These are phyloP conservation scores for Umbelopsis sp. DNA, from an alignment of 192 early-diverging fungal species.

Conservation along the genomic window DNA sequence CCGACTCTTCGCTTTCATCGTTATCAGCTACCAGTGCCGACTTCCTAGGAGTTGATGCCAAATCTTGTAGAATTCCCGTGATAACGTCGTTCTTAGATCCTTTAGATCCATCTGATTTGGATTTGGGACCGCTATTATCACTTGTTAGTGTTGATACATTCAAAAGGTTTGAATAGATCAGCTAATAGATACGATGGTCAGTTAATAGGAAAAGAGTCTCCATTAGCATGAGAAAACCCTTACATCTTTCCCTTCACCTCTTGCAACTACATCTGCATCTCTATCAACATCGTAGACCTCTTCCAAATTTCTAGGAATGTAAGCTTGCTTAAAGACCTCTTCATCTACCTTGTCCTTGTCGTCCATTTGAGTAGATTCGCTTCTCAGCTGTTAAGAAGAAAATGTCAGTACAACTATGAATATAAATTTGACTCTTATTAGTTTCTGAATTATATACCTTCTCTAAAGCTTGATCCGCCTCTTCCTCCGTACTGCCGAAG, in stretches of 20 bases:
- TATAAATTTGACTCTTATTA: too few relatives aligned
- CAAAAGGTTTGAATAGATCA: conserved; percentile 63
- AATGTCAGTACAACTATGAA: not conserved
- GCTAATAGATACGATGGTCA: conserved; percentile 33
- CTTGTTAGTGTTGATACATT: conserved; percentile 38
- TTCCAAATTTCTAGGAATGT: conserved; percentile 88
- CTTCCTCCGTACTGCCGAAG: conserved; percentile 61
- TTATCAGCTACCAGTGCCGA: conserved; percentile 11
- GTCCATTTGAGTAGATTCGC: conserved; percentile 25
- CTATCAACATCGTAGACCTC: conserved; percentile 88
- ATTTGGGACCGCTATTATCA: not conserved
- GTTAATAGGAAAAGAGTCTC: too few relatives aligned
- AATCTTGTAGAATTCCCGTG: not conserved
- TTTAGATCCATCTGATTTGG: not conserved
- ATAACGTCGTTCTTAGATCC: not conserved
- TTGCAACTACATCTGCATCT: conserved; percentile 74
- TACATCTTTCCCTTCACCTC: conserved; percentile 73
- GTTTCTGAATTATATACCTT: conserved; percentile 43
- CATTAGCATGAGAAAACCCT: not conserved
- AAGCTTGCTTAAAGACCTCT: conserved; percentile 89
- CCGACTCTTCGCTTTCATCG: conserved; percentile 38
- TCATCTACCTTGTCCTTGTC: conserved; percentile 71
- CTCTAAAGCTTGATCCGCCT: conserved; percentile 71
- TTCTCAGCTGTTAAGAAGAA: not conserved
- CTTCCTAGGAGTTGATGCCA: conserved; percentile 5